These are phyloP conservation scores for Microthlaspi erraticum DNA, from an alignment of 345 rosid species.

Conservation along the genomic window DNA sequence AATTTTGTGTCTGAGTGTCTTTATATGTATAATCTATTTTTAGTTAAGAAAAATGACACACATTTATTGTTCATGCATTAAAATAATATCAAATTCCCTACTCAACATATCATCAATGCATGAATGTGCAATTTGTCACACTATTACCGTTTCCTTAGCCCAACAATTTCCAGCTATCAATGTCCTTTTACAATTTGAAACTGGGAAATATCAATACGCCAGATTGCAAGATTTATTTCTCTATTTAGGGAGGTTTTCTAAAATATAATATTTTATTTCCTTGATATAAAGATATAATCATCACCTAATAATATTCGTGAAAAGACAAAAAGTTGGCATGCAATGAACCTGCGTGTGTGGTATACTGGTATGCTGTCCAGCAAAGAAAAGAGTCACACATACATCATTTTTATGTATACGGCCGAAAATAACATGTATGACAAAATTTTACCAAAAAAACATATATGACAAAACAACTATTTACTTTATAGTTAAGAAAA, in stretches of 20 bases:
- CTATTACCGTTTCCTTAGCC: neutral
- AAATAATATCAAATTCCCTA: neutral
- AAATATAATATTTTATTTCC: neutral
- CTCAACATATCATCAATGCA: neutral
- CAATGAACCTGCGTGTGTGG: slow-evolving; percentile 16
- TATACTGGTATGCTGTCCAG: slow-evolving; percentile 11
- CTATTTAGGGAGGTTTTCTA: neutral
- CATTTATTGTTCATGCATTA: slow-evolving; percentile 13
- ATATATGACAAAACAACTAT: neutral
- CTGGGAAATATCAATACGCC: neutral
- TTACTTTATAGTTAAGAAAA: neutral
- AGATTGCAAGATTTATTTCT: neutral
- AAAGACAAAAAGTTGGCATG: slow-evolving; percentile 3
- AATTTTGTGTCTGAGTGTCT: neutral
- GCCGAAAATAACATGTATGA: neutral
- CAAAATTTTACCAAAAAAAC: neutral
- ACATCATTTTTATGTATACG: neutral
- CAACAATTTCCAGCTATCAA: slow-evolving; percentile 25
- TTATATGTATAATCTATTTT: slow-evolving; percentile 1
- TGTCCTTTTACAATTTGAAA: slow-evolving; percentile 5
- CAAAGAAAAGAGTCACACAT: neutral
- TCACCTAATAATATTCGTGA: neutral
- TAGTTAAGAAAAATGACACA: neutral
- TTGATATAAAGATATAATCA: neutral
- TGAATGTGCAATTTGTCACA: neutral